These are phyloP conservation scores for Phytophthora gonapodyides DNA, from an alignment of 352 stramenopile species.

Conservation along the genomic window DNA sequence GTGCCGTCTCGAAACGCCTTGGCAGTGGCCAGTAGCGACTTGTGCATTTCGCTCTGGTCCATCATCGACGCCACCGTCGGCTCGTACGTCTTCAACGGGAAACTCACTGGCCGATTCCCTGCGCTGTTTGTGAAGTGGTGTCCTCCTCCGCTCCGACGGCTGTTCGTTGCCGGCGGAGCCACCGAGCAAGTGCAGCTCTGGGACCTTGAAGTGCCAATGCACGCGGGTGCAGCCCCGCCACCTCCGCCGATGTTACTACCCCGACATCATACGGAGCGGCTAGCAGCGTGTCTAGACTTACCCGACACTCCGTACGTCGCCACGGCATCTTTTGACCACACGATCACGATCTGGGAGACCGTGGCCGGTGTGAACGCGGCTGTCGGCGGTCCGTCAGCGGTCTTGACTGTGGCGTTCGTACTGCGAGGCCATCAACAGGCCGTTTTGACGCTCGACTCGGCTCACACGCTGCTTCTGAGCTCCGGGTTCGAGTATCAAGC, in stretches of 20 bases:
- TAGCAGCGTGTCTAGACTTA: slow-evolving; percentile 66
- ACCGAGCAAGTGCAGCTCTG: slow-evolving; percentile 60
- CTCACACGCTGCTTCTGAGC: slow-evolving; percentile 61
- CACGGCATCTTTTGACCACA: slow-evolving; percentile 80
- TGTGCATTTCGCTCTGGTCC: slow-evolving; percentile 66
- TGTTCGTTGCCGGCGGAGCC: slow-evolving; percentile 48
- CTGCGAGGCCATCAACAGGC: slow-evolving; percentile 69
- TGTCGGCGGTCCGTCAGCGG: slow-evolving; percentile 31
- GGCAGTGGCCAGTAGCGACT: slow-evolving; percentile 57
- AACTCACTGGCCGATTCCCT: slow-evolving; percentile 57
- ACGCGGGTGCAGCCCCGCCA: slow-evolving; percentile 33
- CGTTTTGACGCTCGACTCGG: slow-evolving; percentile 67
- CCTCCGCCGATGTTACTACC: slow-evolving; percentile 37
- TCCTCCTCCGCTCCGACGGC: slow-evolving; percentile 41
- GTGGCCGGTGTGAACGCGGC: slow-evolving; percentile 34
- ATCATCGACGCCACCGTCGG: slow-evolving; percentile 64
- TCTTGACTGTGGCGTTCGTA: slow-evolving; percentile 51
- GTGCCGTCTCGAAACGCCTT: slow-evolving; percentile 55
- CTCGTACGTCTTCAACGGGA: slow-evolving; percentile 67
- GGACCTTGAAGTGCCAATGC: slow-evolving; percentile 59
- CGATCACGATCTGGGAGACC: slow-evolving; percentile 72
- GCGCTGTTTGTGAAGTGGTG: slow-evolving; percentile 66
- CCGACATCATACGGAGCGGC: slow-evolving; percentile 43
- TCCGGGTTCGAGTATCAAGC: slow-evolving; percentile 85
- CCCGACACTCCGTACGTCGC: slow-evolving; percentile 58